These are phyloP conservation scores for Chenopodium suecicum DNA, from an alignment of 148 eudicot species.

Conservation along the genomic window DNA sequence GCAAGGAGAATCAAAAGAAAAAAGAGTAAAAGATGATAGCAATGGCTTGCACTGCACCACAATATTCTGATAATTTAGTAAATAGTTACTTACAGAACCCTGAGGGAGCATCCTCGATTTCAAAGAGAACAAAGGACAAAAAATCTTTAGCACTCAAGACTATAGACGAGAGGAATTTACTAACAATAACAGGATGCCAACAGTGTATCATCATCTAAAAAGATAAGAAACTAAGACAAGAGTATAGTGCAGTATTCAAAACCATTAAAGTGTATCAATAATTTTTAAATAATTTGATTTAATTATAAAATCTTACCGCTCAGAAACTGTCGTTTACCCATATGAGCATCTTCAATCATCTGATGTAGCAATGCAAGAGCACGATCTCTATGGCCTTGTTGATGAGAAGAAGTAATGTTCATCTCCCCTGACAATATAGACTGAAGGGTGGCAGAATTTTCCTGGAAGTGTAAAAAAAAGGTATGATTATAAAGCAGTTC, in stretches of 20 bases:
- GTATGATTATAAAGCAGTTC: not conserved
- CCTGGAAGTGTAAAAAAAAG: conserved; percentile 42
- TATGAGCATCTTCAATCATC: conserved; percentile 99
- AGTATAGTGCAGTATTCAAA: not conserved
- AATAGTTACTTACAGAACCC: not conserved
- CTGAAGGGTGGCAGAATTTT: conserved; percentile 66
- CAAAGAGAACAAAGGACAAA: not conserved
- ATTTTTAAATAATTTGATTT: not conserved
- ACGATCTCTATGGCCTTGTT: conserved; percentile 85
- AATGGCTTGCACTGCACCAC: not conserved
- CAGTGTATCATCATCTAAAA: not conserved
- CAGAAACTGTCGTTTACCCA: conserved; percentile 93
- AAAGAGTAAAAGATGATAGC: not conserved
- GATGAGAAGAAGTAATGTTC: conserved; percentile 42
- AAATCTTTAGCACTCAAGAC: not conserved
- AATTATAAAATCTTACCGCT: conserved; percentile 53
- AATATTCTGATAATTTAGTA: not conserved
- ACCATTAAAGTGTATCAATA: not conserved
- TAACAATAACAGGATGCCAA: not conserved
- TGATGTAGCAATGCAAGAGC: conserved; percentile 93
- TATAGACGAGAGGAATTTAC: not conserved
- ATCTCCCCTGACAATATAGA: conserved; percentile 72
- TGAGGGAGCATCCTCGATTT: not conserved
- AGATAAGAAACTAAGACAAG: not conserved
- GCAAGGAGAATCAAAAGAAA: not conserved